phyloP scores from a whole-genome alignment of 495 filamentous ascomycete species.

The Lepraria neglecta region DNA sequence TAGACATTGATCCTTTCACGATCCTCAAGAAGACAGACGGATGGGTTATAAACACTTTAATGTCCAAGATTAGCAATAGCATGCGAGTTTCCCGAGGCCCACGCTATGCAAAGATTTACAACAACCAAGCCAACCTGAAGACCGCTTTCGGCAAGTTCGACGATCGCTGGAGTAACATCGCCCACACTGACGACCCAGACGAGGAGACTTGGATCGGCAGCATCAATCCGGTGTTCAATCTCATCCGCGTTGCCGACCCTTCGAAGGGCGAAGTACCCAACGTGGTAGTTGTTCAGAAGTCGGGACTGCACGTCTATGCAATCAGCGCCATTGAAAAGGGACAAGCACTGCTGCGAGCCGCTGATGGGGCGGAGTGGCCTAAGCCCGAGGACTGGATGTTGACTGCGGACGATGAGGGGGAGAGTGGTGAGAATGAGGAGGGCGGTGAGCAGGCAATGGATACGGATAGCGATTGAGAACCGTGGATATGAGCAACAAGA shows the following conservation, averaged over 20 bases:
- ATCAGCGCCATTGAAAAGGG: conserved; percentile 2
- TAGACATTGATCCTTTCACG: conserved; percentile 14
- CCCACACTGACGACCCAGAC: neutral
- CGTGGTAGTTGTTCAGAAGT: neutral
- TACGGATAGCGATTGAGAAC: too few species aligned
- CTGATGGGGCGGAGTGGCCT: neutral
- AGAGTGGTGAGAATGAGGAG: too few species aligned
- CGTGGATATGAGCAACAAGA: too few species aligned
- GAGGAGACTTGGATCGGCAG: conserved; percentile 12
- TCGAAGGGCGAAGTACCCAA: conserved; percentile 5
- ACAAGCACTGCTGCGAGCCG: neutral
- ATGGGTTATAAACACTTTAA: conserved; percentile 31
- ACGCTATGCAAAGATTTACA: conserved; percentile 1
- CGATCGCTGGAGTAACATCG: neutral
- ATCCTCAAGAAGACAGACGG: conserved; percentile 26
- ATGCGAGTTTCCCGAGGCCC: conserved; percentile 14
- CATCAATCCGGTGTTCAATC: conserved; percentile 9
- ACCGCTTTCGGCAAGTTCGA: neutral
- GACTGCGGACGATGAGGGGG: too few species aligned
- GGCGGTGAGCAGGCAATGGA: too few species aligned
- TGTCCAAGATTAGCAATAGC: conserved; percentile 22
- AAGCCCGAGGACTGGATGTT: neutral
- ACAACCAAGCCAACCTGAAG: neutral
- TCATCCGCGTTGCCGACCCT: conserved; percentile 11
- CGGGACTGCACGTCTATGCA: neutral